Base-by-base conservation (phyloP, 495 filamentous ascomycete species). In the Aspergillus egyptiacus region DNA sequence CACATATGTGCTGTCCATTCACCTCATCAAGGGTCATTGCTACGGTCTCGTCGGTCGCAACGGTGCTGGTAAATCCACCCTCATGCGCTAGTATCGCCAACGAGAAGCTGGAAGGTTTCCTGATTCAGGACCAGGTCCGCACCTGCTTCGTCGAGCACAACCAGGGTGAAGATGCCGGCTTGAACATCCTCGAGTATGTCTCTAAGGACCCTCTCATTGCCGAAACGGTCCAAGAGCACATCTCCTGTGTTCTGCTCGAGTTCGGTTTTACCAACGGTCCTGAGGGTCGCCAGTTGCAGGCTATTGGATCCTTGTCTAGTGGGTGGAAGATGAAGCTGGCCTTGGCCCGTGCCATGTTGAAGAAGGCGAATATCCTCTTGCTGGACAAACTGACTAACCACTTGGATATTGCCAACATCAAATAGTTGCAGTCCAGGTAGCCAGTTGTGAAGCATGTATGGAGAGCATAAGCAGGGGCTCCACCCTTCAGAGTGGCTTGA, bases 261-360 rank as follows among this genome's bases (percentile, higher is more conserved):
- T 90, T 99, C 61, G 93, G 93, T 28, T 97, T 99, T 70, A 91
- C 86, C 3, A 68, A 86, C 54, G 91, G 91, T 7, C 89, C 89
- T 0, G 85, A 93, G 54, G 94, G 93, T 48, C 82, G 85, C 22
- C 91, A 96, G 64, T 75, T 81, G 24, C 84, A 94, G 61, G 84
- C 79, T 41, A 93, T 97, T 46, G 91, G 93, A 50, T 95, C 91
- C 22, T 75, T 97, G 15, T 99, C 93, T 14, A 94, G 93, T 65
- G 93, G 93, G 60, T 99, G 93, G 93, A 97, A 99, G 80, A 99
- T 99, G 93, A 99, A 99, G 81, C 73, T 99, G 46, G 93, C 93
- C 47, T 74, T 99, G 57, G 93, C 94, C 43, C 81, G 93, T 59
- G 93, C 93, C 51, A 97, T 99, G 93, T 78, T 99, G 54, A 85